These are phyloP conservation scores for Periglandula ipomoeae DNA, from an alignment of 2,329 filamentous ascomycete species.

Conservation along the genomic window DNA sequence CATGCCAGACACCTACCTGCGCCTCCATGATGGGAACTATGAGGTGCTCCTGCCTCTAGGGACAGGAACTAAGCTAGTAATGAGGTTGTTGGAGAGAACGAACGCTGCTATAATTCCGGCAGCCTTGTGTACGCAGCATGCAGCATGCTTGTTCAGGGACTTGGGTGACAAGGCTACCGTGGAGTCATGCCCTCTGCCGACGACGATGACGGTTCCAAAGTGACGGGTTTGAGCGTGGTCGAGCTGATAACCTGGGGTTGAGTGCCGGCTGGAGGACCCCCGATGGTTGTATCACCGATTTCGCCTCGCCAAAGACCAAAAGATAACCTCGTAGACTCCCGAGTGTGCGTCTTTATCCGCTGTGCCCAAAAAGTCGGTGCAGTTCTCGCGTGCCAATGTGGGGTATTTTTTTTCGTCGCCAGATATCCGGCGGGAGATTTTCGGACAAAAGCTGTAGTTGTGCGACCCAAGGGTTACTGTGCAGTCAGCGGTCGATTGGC, in stretches of 20 bases:
- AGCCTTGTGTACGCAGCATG: conserved; percentile 31
- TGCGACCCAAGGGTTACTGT: conserved; percentile 1
- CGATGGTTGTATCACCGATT: conserved; percentile 3
- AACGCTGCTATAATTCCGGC: conserved; percentile 35
- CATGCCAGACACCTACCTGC: conserved; percentile 29
- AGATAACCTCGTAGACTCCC: conserved; percentile 1
- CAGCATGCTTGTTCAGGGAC: conserved; percentile 30
- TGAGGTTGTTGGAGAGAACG: conserved; percentile 11
- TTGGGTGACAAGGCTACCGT: conserved; percentile 29
- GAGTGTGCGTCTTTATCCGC: conserved; percentile 28
- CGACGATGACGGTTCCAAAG: conserved; percentile 3
- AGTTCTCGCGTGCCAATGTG: conserved; percentile 27
- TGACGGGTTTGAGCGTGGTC: background rate
- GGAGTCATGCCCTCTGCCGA: conserved; percentile 29
- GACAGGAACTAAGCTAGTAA: conserved; percentile 7
- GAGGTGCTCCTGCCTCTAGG: conserved; percentile 4
- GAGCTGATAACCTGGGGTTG: conserved; percentile 5
- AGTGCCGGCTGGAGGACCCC: background rate
- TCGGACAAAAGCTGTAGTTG: conserved; percentile 15
- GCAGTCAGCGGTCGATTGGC: background rate
- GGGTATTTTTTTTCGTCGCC: conserved; percentile 14
- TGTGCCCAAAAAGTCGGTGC: conserved; percentile 31
- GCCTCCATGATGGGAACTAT: conserved; percentile 32
- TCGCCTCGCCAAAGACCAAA: background rate
- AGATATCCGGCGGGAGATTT: conserved; percentile 17